phyloP scores from a whole-genome alignment of 129 eudicot species.

The Flaveria ramosissima region DNA sequence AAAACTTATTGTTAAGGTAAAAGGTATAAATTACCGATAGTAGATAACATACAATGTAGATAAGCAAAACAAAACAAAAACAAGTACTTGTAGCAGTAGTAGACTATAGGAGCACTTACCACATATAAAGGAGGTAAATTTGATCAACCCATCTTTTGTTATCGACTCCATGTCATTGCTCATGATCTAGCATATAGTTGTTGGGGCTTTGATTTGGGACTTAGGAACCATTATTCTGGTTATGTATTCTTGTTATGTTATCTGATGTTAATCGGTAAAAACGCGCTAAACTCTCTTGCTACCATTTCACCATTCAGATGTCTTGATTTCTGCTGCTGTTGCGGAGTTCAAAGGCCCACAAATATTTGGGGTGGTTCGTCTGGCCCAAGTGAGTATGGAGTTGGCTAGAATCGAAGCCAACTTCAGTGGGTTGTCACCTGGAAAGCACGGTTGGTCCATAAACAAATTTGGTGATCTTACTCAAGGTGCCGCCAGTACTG shows the following conservation, averaged over 20 bases:
- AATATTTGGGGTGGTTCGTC: constrained; percentile 84
- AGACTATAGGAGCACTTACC: too few relatives aligned
- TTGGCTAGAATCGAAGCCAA: constrained; percentile 89
- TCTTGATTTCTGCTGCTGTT: constrained; percentile 89
- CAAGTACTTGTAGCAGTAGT: too few relatives aligned
- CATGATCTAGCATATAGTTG: too few relatives aligned
- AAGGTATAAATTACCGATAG: too few relatives aligned
- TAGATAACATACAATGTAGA: too few relatives aligned
- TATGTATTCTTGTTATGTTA: not conserved
- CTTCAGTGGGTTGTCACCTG: constrained; percentile 86
- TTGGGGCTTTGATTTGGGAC: not conserved
- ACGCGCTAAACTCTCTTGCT: not conserved
- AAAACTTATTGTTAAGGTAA: too few relatives aligned
- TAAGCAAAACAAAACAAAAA: too few relatives aligned
- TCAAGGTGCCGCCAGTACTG: constrained; percentile 86
- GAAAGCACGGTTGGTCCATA: constrained; percentile 88
- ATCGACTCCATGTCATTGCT: too few relatives aligned
- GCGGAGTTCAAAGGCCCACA: constrained; percentile 92
- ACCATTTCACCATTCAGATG: constrained; percentile 49
- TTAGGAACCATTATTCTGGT: not conserved
- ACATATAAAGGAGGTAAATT: not conserved
- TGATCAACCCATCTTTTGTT: not conserved
- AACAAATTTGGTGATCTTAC: constrained; percentile 91
- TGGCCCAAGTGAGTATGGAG: constrained; percentile 94
- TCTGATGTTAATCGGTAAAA: not conserved